Evolutionary conservation across 129 eudicot species (phyloP).

Genomic region (Centaurea solstitialis): DNA sequence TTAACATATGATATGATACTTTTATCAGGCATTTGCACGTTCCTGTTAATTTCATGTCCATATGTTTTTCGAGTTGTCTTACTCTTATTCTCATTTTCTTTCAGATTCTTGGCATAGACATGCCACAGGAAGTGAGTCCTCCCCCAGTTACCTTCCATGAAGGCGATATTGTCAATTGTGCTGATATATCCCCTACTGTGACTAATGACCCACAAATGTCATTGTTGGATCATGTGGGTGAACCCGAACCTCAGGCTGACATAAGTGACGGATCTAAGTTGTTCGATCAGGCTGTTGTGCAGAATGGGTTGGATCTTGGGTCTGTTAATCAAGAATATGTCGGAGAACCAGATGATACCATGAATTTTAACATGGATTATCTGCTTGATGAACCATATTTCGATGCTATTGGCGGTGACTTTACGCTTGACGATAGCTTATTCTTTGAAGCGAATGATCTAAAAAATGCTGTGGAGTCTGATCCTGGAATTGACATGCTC

Average conservation of each 20-base stretch:
- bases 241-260: constrained; percentile 21
- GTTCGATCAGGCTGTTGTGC: constrained; percentile 36
- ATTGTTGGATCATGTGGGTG: constrained; percentile 23
- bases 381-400: constrained; percentile 57
- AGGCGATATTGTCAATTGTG: constrained; percentile 21
- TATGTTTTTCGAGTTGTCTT: neutral
- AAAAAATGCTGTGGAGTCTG: constrained; percentile 32
- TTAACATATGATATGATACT: constrained; percentile 34
- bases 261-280: constrained; percentile 34
- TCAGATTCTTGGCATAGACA: constrained; percentile 58
- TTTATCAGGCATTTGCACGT: neutral
- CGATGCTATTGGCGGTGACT: constrained; percentile 41
- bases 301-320: constrained; percentile 17
- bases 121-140: constrained; percentile 35
- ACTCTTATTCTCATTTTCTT: neutral
- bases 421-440: constrained; percentile 47
- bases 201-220: constrained; percentile 27
- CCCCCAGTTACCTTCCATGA: constrained; percentile 28
- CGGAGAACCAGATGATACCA: constrained; percentile 41
- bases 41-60: neutral
- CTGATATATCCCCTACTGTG: constrained; percentile 20
- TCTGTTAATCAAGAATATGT: constrained; percentile 47
- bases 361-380: constrained; percentile 39
- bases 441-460: constrained; percentile 74
- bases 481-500: constrained; percentile 53